phyloP scores from a whole-genome alignment of 768 basidiomycete genomes.

The Plicaturopsis crispa region DNA sequence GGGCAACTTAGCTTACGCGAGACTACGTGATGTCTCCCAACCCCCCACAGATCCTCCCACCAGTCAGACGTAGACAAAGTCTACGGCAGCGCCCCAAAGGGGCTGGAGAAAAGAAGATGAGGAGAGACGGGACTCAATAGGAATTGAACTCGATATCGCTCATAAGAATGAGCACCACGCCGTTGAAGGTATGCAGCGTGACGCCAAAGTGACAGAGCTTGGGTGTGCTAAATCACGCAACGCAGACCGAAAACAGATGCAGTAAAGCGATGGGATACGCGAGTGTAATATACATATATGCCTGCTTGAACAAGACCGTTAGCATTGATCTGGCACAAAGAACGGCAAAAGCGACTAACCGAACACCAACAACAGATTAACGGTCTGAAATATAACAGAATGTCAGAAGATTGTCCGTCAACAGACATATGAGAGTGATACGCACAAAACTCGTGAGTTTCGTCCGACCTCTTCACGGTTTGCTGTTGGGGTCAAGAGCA shows the following conservation, averaged over 20 bases:
- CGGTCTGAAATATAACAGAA: conserved; percentile 24
- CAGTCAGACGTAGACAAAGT: too few relatives aligned
- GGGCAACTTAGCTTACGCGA: not conserved
- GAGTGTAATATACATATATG: conserved; percentile 1
- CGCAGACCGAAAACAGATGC: not conserved
- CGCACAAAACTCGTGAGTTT: conserved; percentile 94
- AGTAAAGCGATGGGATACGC: too few relatives aligned
- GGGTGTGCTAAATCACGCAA: conserved; percentile 3
- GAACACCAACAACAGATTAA: conserved; percentile 5
- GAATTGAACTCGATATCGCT: conserved; percentile 48
- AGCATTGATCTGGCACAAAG: too few relatives aligned
- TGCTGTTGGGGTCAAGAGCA: conserved; percentile 50
- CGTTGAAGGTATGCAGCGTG: conserved; percentile 50
- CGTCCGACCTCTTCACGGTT: conserved; percentile 93
- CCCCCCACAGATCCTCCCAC: too few relatives aligned
- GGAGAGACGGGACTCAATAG: conserved; percentile 22
- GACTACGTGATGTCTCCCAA: not conserved
- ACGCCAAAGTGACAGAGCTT: conserved; percentile 87
- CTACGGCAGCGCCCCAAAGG: too few relatives aligned
- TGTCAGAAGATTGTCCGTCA: conserved; percentile 3
- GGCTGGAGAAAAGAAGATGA: too few relatives aligned
- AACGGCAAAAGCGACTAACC: too few relatives aligned
- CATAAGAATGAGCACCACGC: conserved; percentile 78
- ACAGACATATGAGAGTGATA: conserved; percentile 16
- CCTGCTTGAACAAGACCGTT: not conserved